A percentile compares a stretch with the other conserved stretches of the same genome.
These are phyloP conservation scores for Coriolopsis trogii DNA, from an alignment of 1,284 basidiomycete genomes.

Conservation along the genomic window DNA sequence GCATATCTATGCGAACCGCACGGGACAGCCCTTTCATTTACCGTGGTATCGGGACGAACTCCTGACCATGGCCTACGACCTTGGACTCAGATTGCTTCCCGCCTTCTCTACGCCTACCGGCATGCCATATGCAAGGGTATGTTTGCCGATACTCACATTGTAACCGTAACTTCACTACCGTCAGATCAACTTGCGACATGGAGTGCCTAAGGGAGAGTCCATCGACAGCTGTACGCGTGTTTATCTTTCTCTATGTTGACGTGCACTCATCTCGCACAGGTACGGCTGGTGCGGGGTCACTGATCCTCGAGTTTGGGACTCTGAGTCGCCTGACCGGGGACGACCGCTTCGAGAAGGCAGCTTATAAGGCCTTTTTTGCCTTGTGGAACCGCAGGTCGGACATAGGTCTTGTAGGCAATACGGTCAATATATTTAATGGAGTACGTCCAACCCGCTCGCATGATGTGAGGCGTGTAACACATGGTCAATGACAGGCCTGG, in stretches of 20 bases:
- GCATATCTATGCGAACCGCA: slow-evolving; percentile 76
- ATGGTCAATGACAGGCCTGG: slow-evolving; percentile 53
- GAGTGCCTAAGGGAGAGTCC: slow-evolving; percentile 69
- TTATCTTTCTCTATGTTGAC: background rate
- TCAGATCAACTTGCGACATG: slow-evolving; percentile 78
- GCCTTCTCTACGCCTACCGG: slow-evolving; percentile 90
- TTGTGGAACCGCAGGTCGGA: slow-evolving; percentile 88
- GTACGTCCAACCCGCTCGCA: slow-evolving; percentile 46
- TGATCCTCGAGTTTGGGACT: slow-evolving; percentile 92
- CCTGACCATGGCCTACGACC: slow-evolving; percentile 79
- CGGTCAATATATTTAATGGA: slow-evolving; percentile 79
- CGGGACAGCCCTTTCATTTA: slow-evolving; percentile 67
- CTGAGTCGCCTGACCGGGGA: slow-evolving; percentile 89
- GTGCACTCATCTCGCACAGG: slow-evolving; percentile 45
- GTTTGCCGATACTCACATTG: slow-evolving; percentile 9
- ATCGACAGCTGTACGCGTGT: slow-evolving; percentile 70
- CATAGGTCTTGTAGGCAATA: slow-evolving; percentile 86
- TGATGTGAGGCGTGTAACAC: slow-evolving; percentile 12
- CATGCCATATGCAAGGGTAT: slow-evolving; percentile 85
- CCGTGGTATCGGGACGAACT: slow-evolving; percentile 80
- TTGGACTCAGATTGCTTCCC: slow-evolving; percentile 82
- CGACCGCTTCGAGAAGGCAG: slow-evolving; percentile 82
- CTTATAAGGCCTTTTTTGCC: slow-evolving; percentile 86
- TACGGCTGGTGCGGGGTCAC: slow-evolving; percentile 88
- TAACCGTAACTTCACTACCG: slow-evolving; percentile 7